These are phyloP conservation scores for Russula virescens DNA, from an alignment of 768 basidiomycete species.

Conservation along the genomic window DNA sequence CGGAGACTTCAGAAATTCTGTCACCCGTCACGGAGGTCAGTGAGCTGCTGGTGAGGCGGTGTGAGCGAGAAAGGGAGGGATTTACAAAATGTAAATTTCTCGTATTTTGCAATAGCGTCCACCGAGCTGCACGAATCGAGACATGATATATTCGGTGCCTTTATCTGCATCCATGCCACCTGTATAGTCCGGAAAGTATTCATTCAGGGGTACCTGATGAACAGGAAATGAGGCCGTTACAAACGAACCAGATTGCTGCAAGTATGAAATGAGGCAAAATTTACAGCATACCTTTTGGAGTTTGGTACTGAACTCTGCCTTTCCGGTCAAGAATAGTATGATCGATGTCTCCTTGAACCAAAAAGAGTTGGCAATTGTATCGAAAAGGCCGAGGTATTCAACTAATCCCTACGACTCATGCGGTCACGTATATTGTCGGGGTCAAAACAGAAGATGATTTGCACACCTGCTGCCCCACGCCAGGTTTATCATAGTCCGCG, in stretches of 20 bases:
- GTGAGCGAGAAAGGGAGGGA: background rate
- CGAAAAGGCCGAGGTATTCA: conserved; percentile 45
- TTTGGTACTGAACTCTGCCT: no score
- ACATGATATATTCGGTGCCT: conserved; percentile 43
- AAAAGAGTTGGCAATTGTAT: conserved; percentile 46
- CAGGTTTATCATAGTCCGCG: no score
- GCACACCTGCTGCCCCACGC: no score
- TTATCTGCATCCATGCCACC: conserved; percentile 41
- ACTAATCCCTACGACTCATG: conserved; percentile 37
- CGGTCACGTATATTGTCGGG: background rate
- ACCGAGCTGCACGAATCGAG: conserved; percentile 43
- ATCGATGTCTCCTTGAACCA: conserved; percentile 41
- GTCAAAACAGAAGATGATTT: no score
- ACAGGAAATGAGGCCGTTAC: background rate
- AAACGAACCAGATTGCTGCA: no score
- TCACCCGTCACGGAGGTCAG: no score
- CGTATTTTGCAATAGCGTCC: conserved; percentile 54
- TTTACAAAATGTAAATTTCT: no score
- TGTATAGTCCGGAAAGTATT: no score
- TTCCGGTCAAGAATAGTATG: conserved; percentile 40
- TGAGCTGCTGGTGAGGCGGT: no score
- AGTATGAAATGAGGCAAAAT: no score
- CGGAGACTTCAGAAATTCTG: no score
- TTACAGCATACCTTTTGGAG: conserved; percentile 39
- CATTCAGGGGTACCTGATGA: conserved; percentile 27